These are phyloP conservation scores for Citrus sinensis DNA, from an alignment of 345 rosid genomes.

Conservation along the genomic window DVS_A1.0 CM039169.1:27016001-27016500, in stretches of 20 bases:
- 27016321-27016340: not conserved
- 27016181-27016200: not conserved
- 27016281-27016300: not conserved
- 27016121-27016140: not conserved
- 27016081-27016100: slow-evolving; percentile 59
- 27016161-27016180: not conserved
- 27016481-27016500: no score
- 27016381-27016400: no score
- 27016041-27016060: slow-evolving; percentile 92
- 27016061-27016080: slow-evolving; percentile 93
- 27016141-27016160: no score
- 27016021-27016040: slow-evolving; percentile 50
- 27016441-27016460: no score
- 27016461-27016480: no score
- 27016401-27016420: no score
- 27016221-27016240: not conserved
- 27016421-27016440: no score
- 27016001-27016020: slow-evolving; percentile 32
- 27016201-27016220: not conserved
- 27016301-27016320: not conserved
- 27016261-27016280: not conserved
- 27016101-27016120: slow-evolving; percentile 64
- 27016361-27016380: no score
- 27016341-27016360: no score
- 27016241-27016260: not conserved